These are phyloP conservation scores for Vararia minispora DNA, from an alignment of 768 basidiomycete species.

Conservation along the genomic window DNA sequence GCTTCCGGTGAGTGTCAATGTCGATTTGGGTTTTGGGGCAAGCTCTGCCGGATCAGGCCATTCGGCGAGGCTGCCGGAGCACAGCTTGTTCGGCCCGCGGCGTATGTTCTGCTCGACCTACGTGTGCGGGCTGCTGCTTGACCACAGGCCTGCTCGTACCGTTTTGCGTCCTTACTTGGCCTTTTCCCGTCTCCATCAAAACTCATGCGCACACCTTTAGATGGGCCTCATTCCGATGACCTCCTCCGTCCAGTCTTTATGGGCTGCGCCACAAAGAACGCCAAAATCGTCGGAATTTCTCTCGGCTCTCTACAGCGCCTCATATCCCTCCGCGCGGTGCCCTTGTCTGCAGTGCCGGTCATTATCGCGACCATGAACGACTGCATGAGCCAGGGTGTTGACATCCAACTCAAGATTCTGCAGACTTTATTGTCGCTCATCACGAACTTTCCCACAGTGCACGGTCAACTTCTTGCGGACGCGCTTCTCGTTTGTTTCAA, in stretches of 20 bases:
- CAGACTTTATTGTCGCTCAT: conserved; percentile 88
- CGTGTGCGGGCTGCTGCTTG: no score
- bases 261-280: conserved; percentile 87
- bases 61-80: no score
- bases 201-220: no score
- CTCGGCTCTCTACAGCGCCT: conserved; percentile 86
- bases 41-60: neutral
- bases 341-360: conserved; percentile 62
- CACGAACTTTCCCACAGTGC: conserved; percentile 76
- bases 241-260: conserved; percentile 84
- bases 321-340: conserved; percentile 78
- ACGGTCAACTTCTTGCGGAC: conserved; percentile 70
- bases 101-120: no score
- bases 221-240: conserved; percentile 71
- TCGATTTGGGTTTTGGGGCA: neutral
- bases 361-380: conserved; percentile 81
- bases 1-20: conserved; percentile 50
- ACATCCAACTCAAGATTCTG: conserved; percentile 89
- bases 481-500: conserved; percentile 92
- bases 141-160: no score
- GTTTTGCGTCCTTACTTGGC: neutral
- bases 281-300: conserved; percentile 89
- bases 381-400: conserved; percentile 88
- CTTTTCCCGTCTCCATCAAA: neutral
- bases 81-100: no score